phyloP scores from a whole-genome alignment of 139 green algal species.

The Volvox reticuliferus region DNA sequence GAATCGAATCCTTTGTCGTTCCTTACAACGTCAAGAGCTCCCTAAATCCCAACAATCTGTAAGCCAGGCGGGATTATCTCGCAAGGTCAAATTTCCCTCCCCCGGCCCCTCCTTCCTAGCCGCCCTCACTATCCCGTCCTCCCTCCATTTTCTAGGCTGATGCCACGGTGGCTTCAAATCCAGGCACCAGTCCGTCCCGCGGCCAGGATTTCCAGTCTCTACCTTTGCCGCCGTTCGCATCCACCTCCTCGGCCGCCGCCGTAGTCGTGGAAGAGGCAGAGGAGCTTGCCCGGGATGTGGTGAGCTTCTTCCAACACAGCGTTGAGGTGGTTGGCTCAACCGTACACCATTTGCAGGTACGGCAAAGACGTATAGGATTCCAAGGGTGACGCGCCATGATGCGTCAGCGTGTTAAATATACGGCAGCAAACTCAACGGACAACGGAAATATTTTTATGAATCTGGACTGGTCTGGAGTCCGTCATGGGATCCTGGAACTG shows the following conservation, averaged over 20 bases:
- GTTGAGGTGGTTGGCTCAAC: slow-evolving; percentile 2
- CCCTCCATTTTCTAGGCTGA: no score
- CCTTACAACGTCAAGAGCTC: no score
- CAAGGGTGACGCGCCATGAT: no score
- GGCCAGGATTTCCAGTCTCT: background rate
- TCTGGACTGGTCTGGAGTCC: no score
- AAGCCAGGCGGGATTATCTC: background rate
- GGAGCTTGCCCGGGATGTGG: background rate
- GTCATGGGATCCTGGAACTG: no score
- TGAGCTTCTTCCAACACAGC: slow-evolving; percentile 20
- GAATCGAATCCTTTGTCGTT: no score
- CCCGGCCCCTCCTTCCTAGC: background rate
- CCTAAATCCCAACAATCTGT: background rate
- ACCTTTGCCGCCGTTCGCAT: background rate
- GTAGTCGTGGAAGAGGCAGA: slow-evolving; percentile 21
- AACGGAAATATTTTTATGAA: no score
- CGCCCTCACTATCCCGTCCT: background rate
- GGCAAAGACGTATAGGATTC: background rate
- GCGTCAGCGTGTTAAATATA: no score
- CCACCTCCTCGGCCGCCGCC: background rate
- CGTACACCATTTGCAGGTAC: slow-evolving; percentile 27
- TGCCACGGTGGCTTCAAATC: no score
- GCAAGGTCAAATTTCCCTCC: background rate
- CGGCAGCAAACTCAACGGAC: no score
- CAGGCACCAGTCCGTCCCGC: no score